These are phyloP conservation scores for Mycena filopes DNA, from an alignment of 768 basidiomycete genomes.

Conservation along the genomic window DNA sequence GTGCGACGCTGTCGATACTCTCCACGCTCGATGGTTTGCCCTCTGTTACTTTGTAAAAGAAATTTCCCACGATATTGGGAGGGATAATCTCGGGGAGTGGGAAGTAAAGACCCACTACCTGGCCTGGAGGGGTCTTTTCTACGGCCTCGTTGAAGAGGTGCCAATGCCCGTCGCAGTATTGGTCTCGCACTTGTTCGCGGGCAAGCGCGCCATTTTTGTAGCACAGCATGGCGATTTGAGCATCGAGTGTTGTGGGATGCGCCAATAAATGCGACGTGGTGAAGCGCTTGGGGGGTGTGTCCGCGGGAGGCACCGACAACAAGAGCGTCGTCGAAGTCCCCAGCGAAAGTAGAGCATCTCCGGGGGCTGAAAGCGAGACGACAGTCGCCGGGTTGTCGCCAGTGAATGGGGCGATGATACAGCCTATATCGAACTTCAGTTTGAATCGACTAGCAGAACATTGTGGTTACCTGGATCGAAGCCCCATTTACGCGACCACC, in stretches of 20 bases:
- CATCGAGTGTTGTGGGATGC: constrained; percentile 68
- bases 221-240: constrained; percentile 90
- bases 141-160: constrained; percentile 74
- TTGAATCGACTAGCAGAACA: not conserved
- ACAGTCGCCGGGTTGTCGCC: constrained; percentile 93
- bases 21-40: constrained; percentile 43
- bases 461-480: constrained; percentile 66
- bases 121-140: constrained; percentile 60
- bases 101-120: constrained; percentile 82
- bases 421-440: constrained; percentile 55
- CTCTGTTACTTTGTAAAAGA: constrained; percentile 56
- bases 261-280: constrained; percentile 81
- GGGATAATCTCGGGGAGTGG: constrained; percentile 91
- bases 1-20: constrained; percentile 55
- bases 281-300: constrained; percentile 72
- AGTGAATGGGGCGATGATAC: constrained; percentile 84
- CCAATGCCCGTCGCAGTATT: constrained; percentile 72
- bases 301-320: constrained; percentile 76
- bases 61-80: constrained; percentile 75
- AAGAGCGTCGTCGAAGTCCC: constrained; percentile 92
- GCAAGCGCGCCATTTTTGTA: constrained; percentile 91
- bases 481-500: constrained; percentile 83
- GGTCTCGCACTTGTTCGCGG: constrained; percentile 79
- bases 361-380: constrained; percentile 75
- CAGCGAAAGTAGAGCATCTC: constrained; percentile 86